Conservation (phyloP, 2,329 filamentous ascomycete species). For the Falciphora oryzae region DNA sequence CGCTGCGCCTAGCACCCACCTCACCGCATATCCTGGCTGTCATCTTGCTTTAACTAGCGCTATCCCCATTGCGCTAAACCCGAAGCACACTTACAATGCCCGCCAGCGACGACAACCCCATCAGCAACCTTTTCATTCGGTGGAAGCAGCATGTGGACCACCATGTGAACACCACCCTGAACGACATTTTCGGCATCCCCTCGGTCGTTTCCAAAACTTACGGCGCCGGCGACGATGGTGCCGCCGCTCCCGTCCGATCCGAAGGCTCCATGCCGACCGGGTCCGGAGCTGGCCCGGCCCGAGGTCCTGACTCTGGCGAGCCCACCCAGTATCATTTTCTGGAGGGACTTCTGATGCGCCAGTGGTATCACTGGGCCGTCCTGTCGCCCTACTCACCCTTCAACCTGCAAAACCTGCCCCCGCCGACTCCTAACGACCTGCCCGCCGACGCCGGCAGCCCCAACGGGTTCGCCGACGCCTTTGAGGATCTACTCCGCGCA, state of each 20-base stretch:
- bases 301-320: not conserved
- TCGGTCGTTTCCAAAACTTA: slow-evolving; percentile 20
- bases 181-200: slow-evolving; percentile 22
- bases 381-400: slow-evolving; percentile 39
- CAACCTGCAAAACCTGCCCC: slow-evolving; percentile 38
- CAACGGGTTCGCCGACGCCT: slow-evolving; percentile 52
- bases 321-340: not conserved
- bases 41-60: not conserved
- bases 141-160: slow-evolving; percentile 36
- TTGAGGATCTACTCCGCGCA: slow-evolving; percentile 50
- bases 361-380: slow-evolving; percentile 29
- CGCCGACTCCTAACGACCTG: slow-evolving; percentile 40
- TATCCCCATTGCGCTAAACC: not conserved
- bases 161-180: slow-evolving; percentile 28
- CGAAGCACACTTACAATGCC: slow-evolving; percentile 12
- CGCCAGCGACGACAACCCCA: slow-evolving; percentile 17
- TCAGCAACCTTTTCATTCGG: slow-evolving; percentile 31
- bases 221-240: slow-evolving; percentile 2
- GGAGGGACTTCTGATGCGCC: slow-evolving; percentile 6
- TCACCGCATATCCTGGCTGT: not conserved
- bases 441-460: slow-evolving; percentile 27
- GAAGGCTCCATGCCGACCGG: not conserved
- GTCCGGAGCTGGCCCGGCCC: not conserved
- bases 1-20: too few relatives aligned
- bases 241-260: not conserved